Evolutionary conservation across 306 rosid genomes (phyloP), one percentile per base, ranked within the genome.

Genomic region (Acacia confusa): DNA sequence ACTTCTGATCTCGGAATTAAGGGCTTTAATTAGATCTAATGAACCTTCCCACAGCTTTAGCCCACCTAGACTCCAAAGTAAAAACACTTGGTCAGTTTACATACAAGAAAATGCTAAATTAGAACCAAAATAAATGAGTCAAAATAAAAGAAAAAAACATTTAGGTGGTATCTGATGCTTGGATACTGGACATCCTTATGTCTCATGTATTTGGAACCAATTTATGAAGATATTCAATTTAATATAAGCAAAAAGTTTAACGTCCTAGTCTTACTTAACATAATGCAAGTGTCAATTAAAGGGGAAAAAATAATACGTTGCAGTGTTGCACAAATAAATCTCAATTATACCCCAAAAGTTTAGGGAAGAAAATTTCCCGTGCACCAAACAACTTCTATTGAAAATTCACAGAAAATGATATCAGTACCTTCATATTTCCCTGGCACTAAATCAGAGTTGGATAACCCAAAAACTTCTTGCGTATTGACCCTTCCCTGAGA

Each of bases 41-140:
- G 97, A 91, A 79, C 97, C 98, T 86, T 92, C 97, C 98, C 99
- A 95, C 78, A 92, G 82, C 92, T 95, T 93, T 76, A 95, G 82
- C 16, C 97, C 98, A 40, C 98, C 98, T 95, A 70, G 41, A 83
- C 28, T 50, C 83, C 73, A 85, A 81, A 38, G 28, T 44, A 36
- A 53, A 30, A 61, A 68, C 36, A 40, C 72, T 61, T 64, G 76
- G 6, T 50, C 72, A 76, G 50, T 53, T 25, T 72, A 34, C 68
- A 19, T 3, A 9, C 11, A 17, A 8, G 22, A 36, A 36, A 36
- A 67, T 36, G 17, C 20, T 36, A 67, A 32, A 34, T 40, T 67
- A 67, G 72, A 67, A 36, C 47, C 47, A 67, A 67, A 67, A 67
- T 43, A 67, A 67, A 67, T 8, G 7, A 9, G 20, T 36, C 4